A percentile compares a stretch with the other conserved stretches of the same genome.
Conservation (phyloP, 768 basidiomycete genomes). For the Lactarius tabidus region DNA sequence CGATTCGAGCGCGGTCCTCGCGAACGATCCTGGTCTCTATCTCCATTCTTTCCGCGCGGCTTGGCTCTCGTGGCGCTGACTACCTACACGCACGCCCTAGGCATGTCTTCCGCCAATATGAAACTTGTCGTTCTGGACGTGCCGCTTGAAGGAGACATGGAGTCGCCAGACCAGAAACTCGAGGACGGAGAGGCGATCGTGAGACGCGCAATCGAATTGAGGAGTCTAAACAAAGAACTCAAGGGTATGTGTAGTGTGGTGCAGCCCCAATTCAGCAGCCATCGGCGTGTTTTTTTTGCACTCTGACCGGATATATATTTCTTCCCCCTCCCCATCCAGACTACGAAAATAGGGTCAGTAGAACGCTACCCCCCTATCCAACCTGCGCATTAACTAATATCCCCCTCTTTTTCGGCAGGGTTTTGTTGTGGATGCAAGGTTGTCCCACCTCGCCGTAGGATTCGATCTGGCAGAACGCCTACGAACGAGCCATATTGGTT, state of each 20-base stretch:
- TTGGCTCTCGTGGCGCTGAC: conserved; percentile 12
- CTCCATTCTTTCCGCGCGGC: background rate
- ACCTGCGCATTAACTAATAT: background rate
- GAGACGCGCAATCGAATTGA: conserved; percentile 63
- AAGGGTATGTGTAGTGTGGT: conserved; percentile 49
- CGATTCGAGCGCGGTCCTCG: conserved; percentile 58
- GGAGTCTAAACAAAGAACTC: conserved; percentile 57
- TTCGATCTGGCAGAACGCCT: conserved; percentile 52
- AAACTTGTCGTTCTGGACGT: conserved; percentile 75
- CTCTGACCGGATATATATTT: background rate
- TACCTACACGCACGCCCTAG: conserved; percentile 41
- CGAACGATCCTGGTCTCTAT: conserved; percentile 64
- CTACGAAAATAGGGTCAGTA: conserved; percentile 53
- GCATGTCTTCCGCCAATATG: conserved; percentile 95
- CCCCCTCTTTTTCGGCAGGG: conserved; percentile 29
- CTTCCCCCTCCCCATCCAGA: conserved; percentile 35
- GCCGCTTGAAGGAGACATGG: conserved; percentile 58
- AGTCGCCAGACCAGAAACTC: conserved; percentile 67
- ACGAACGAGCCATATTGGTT: conserved; percentile 26
- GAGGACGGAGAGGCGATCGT: conserved; percentile 87
- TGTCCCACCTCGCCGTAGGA: conserved; percentile 73
- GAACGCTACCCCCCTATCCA: background rate
- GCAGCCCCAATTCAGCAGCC: background rate
- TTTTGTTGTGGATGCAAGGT: conserved; percentile 66
- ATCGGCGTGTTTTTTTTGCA: background rate